Evolutionary conservation across 2,329 filamentous ascomycete species (phyloP), one percentile per base, ranked within the genome.

Genomic region (Colletotrichum lini): DNA sequence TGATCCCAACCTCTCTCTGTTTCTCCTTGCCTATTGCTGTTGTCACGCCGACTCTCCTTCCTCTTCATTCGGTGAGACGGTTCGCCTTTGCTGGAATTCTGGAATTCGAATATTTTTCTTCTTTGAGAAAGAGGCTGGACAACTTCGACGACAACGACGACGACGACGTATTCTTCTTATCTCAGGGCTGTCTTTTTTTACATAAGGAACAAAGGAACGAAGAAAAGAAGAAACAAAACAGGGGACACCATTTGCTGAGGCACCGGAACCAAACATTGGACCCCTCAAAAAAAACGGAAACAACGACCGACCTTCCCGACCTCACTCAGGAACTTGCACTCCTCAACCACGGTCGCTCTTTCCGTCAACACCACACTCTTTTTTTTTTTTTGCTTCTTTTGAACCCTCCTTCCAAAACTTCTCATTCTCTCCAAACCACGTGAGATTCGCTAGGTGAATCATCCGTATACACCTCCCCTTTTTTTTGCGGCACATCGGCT

Each of bases 71-170:
- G 52, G 65, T 44, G 50, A 54, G 68, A 68, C 58, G 50, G 35
- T 63, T 44, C 8, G 60, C 12, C 38, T 13, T 63, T 35, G 60
- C 67, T 65, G 53, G 65, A 53, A 54, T 45, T 69, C 21, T 54
- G 61, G 65, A 58, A 62, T 67, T 67, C 26, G 26, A 67, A 53
- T 68, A 49, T 15, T 67, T 64, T 59, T 47, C 56, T 50, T 53
- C 54, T 67, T 58, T 62, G 47, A 52, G 44, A 50, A 68, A 60
- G 54, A 71, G 65, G 65, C 68, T 71, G 68, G 65, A 57, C 15
- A 16, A 21, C 54, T 35, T 57, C 21, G 50, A 54, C 65, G 30
- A 35, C 30, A 35, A 57, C 21, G 16, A 26, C 54, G 23, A 50
- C 21, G 49, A 54, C 58, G 47, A 61, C 47, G 50, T 52, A 53